These are phyloP conservation scores for Calvatia gigantea DNA, from an alignment of 768 basidiomycete genomes.

Conservation along the genomic window DNA sequence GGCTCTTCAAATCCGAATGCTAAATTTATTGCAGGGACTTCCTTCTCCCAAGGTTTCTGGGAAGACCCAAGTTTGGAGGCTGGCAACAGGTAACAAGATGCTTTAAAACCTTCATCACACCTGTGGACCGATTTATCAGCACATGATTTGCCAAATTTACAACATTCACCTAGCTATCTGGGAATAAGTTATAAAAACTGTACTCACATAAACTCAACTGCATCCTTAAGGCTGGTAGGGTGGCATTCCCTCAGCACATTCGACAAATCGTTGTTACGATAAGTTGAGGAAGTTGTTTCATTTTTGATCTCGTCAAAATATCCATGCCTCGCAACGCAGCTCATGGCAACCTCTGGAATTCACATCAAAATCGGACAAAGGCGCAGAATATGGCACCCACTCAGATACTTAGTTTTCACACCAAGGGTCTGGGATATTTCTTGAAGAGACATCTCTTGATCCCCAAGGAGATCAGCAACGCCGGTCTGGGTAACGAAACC, in stretches of 20 bases:
- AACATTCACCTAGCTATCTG: not conserved
- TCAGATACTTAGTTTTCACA: not conserved
- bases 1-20: slow-evolving; percentile 1
- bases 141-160: not conserved
- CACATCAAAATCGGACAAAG: too few species aligned
- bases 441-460: not conserved
- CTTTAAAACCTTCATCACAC: slow-evolving; percentile 3
- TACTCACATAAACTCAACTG: slow-evolving; percentile 2
- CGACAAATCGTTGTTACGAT: not conserved
- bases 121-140: not conserved
- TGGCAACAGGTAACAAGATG: not conserved
- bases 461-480: not conserved
- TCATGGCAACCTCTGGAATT: slow-evolving; percentile 3
- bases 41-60: not conserved
- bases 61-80: not conserved
- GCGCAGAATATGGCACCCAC: not conserved
- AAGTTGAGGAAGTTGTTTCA: not conserved
- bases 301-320: not conserved
- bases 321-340: not conserved
- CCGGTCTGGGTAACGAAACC: not conserved
- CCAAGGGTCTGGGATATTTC: not conserved
- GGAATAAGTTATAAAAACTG: not conserved
- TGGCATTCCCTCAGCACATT: not conserved
- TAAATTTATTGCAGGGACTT: not conserved
- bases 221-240: slow-evolving; percentile 2